Evolutionary conservation across 1,284 basidiomycete species (phyloP).

Genomic region (Phylloboletellus chloephorus): DNA sequence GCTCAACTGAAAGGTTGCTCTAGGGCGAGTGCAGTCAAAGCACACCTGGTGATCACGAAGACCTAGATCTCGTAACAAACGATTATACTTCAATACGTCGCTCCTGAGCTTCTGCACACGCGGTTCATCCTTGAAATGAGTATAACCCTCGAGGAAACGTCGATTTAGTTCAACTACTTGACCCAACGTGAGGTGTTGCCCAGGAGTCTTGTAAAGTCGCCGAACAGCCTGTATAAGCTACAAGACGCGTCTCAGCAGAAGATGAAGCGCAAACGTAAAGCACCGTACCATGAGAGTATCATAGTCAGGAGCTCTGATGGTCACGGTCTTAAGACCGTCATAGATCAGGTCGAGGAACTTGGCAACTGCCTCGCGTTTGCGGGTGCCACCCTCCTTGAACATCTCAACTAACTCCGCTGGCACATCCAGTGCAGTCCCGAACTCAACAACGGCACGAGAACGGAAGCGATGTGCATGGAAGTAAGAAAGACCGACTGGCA

Average conservation of each 20-base stretch:
- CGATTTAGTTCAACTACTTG: slow-evolving; percentile 97
- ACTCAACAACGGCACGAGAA: slow-evolving; percentile 94
- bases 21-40: background rate
- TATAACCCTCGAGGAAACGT: slow-evolving; percentile 91
- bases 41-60: slow-evolving; percentile 93
- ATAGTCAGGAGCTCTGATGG: slow-evolving; percentile 93
- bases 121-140: slow-evolving; percentile 92
- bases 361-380: slow-evolving; percentile 88
- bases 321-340: slow-evolving; percentile 96
- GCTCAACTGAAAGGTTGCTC: background rate
- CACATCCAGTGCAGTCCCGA: slow-evolving; percentile 88
- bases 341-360: slow-evolving; percentile 92
- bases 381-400: slow-evolving; percentile 86
- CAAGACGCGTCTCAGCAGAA: slow-evolving; percentile 3
- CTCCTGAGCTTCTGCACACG: slow-evolving; percentile 77
- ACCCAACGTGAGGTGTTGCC: slow-evolving; percentile 89
- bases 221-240: slow-evolving; percentile 94
- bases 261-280: slow-evolving; percentile 1
- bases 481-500: slow-evolving; percentile 92
- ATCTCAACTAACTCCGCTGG: slow-evolving; percentile 80
- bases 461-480: slow-evolving; percentile 96
- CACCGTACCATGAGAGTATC: slow-evolving; percentile 88
- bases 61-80: slow-evolving; percentile 87
- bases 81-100: slow-evolving; percentile 93
- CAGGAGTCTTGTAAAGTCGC: slow-evolving; percentile 91